Conservation (phyloP, 495 filamentous ascomycete species). For the Pyrenopolyporus hunteri region DNA sequence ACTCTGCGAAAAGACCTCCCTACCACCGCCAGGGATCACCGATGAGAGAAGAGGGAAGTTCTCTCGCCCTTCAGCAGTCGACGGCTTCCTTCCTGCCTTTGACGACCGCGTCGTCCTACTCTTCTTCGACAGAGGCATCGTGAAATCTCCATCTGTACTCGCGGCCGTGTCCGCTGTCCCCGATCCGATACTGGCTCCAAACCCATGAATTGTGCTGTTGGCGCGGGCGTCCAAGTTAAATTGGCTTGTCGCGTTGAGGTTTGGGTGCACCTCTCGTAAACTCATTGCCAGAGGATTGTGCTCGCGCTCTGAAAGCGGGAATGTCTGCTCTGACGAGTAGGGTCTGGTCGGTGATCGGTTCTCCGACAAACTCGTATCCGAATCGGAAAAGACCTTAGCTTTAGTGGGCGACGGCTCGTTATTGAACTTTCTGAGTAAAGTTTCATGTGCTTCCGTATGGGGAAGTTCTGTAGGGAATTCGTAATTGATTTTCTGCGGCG, state of each 20-base stretch:
- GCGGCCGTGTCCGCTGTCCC: slow-evolving; percentile 21
- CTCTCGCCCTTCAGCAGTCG: slow-evolving; percentile 62
- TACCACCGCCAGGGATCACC: slow-evolving; percentile 38
- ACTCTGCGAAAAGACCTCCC: slow-evolving; percentile 48
- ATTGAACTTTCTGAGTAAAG: slow-evolving; percentile 64
- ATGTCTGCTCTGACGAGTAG: slow-evolving; percentile 20
- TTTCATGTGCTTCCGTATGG: slow-evolving; percentile 73
- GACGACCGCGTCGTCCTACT: slow-evolving; percentile 56
- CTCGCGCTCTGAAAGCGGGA: slow-evolving; percentile 21
- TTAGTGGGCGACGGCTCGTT: slow-evolving; percentile 46
- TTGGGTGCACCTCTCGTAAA: slow-evolving; percentile 55
- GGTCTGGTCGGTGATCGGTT: slow-evolving; percentile 40
- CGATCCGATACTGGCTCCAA: slow-evolving; percentile 32
- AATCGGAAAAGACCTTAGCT: slow-evolving; percentile 47
- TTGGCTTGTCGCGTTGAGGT: slow-evolving; percentile 41
- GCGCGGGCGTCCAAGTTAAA: slow-evolving; percentile 42
- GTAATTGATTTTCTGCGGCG: slow-evolving; percentile 79
- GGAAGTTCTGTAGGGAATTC: slow-evolving; percentile 77
- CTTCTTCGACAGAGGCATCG: slow-evolving; percentile 58
- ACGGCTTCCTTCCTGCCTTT: slow-evolving; percentile 49
- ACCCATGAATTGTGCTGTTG: slow-evolving; percentile 39
- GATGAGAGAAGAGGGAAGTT: slow-evolving; percentile 58
- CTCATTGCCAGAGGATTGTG: slow-evolving; percentile 39
- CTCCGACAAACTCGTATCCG: slow-evolving; percentile 28
- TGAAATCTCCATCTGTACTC: slow-evolving; percentile 45